Evolutionary conservation across 495 filamentous ascomycete genomes (phyloP).

Genomic region (Aspergillus indologenus): DNA sequence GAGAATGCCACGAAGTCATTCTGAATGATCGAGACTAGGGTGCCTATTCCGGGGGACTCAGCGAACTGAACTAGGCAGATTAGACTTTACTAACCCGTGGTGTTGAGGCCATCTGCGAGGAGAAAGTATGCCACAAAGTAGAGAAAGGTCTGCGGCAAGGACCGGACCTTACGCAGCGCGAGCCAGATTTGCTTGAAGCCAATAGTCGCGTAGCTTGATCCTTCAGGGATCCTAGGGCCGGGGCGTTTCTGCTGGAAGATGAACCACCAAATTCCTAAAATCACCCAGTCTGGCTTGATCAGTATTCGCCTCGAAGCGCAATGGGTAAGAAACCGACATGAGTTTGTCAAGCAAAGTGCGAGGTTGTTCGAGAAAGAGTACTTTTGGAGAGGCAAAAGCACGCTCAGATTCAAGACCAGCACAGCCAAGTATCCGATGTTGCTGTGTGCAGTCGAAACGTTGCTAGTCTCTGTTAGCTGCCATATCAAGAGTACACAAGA

Average conservation of each 20-base stretch:
- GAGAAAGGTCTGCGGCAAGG: slow-evolving; percentile 44
- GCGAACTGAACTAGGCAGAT: not conserved
- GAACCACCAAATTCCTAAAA: slow-evolving; percentile 52
- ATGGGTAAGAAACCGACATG: slow-evolving; percentile 24
- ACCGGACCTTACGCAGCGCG: slow-evolving; percentile 38
- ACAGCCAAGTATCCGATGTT: slow-evolving; percentile 49
- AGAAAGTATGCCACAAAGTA: slow-evolving; percentile 49
- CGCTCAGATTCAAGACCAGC: slow-evolving; percentile 44
- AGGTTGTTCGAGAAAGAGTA: slow-evolving; percentile 45
- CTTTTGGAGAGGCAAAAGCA: slow-evolving; percentile 41
- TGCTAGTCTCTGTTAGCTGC: slow-evolving; percentile 22
- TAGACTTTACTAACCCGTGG: slow-evolving; percentile 33
- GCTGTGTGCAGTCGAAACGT: slow-evolving; percentile 49
- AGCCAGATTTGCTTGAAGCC: slow-evolving; percentile 49
- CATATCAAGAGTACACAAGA: slow-evolving; percentile 15
- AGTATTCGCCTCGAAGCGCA: not conserved
- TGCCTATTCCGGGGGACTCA: slow-evolving; percentile 22
- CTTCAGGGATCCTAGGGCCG: slow-evolving; percentile 43
- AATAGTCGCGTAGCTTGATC: slow-evolving; percentile 44
- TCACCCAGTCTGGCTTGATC: slow-evolving; percentile 39
- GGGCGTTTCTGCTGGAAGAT: slow-evolving; percentile 49
- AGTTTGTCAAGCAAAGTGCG: slow-evolving; percentile 47
- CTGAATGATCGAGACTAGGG: slow-evolving; percentile 46
- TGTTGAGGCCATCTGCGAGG: slow-evolving; percentile 50
- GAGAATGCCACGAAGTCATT: slow-evolving; percentile 47